Conservation (phyloP, 1,284 basidiomycete genomes). For the Malassezia yamatoensis region DNA sequence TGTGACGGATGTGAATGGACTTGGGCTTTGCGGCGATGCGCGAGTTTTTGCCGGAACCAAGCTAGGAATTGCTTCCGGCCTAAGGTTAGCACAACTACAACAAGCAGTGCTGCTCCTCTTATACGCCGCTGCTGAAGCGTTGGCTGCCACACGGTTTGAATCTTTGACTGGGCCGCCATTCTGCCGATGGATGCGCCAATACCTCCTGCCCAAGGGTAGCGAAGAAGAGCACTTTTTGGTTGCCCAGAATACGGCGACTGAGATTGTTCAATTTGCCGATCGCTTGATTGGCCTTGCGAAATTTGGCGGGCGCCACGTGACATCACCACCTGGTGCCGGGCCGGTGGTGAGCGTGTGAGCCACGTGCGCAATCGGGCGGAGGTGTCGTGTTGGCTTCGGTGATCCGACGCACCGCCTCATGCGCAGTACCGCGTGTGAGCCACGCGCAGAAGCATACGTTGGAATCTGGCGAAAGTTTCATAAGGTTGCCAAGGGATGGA, state of each 20-base stretch:
- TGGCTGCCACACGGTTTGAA: slow-evolving; percentile 1
- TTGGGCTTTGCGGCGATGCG: not conserved
- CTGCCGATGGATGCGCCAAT: not conserved
- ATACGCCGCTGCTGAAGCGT: not conserved
- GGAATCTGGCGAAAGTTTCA: no score
- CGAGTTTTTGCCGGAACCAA: not conserved
- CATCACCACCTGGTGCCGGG: not conserved
- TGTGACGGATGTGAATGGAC: slow-evolving; percentile 1
- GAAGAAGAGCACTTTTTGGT: no score
- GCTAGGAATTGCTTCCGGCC: slow-evolving; percentile 5
- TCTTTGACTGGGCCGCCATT: slow-evolving; percentile 13
- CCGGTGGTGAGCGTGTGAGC: not conserved
- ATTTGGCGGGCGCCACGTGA: not conserved
- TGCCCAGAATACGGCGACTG: not conserved
- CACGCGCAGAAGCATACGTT: no score
- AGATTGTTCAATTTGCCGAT: no score
- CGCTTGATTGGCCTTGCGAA: no score
- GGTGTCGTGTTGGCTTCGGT: slow-evolving; percentile 8
- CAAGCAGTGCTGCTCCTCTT: slow-evolving; percentile 2
- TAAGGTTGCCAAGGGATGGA: not conserved
- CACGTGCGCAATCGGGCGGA: slow-evolving; percentile 6
- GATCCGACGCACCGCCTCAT: not conserved
- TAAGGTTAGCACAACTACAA: slow-evolving; percentile 6
- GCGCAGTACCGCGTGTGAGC: not conserved
- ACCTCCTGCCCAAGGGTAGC: no score